Evolutionary conservation across 2,329 filamentous ascomycete genomes (phyloP).

Genomic region (Trichoderma brevicompactum): DNA sequence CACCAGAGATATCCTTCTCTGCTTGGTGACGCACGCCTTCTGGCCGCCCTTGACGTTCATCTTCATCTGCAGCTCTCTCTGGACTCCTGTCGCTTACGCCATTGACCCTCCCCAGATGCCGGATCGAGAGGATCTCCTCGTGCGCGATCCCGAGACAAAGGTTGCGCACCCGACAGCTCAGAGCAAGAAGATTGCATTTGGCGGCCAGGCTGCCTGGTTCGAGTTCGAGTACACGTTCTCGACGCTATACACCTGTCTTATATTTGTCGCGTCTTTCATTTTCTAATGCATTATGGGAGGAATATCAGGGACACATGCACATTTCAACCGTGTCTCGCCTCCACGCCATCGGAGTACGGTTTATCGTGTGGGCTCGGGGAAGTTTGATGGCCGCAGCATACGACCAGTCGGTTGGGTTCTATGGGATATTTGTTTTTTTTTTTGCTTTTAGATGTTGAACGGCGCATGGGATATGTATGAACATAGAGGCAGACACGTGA

Average conservation of each 20-base stretch:
- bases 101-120: constrained; percentile 63
- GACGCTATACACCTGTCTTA: constrained; percentile 53
- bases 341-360: constrained; percentile 4
- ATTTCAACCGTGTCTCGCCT: constrained; percentile 15
- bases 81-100: constrained; percentile 64
- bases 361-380: neutral
- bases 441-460: constrained; percentile 14
- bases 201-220: constrained; percentile 58
- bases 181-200: constrained; percentile 61
- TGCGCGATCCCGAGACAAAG: constrained; percentile 58
- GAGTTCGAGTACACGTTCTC: constrained; percentile 59
- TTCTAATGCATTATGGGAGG: constrained; percentile 29
- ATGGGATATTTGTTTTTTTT: constrained; percentile 8
- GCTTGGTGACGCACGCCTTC: constrained; percentile 62
- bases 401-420: constrained; percentile 13
- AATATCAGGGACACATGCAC: constrained; percentile 13
- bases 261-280: constrained; percentile 52
- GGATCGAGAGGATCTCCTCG: constrained; percentile 60
- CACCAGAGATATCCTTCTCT: constrained; percentile 50
- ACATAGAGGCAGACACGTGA: constrained; percentile 27
- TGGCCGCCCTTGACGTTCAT: constrained; percentile 65
- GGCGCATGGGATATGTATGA: constrained; percentile 29
- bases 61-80: constrained; percentile 58
- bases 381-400: constrained; percentile 11
- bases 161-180: constrained; percentile 56